Percentiles rank a stretch among this genome's conserved stretches.
phyloP scores from a whole-genome alignment of 805 yeast species.

The Wickerhamiella bombiphila region DNA sequence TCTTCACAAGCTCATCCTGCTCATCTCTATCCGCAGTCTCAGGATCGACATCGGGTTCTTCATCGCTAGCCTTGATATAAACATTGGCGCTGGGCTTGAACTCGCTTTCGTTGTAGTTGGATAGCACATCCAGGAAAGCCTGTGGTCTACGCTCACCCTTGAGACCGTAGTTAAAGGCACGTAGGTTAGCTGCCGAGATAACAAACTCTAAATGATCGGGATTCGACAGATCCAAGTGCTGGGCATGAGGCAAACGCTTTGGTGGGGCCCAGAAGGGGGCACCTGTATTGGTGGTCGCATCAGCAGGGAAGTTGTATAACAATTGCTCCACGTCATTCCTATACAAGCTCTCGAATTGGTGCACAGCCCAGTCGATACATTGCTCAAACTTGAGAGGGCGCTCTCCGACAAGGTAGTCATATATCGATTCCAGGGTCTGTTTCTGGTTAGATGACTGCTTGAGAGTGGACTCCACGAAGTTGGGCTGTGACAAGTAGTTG shows the following conservation, averaged over 20 bases:
- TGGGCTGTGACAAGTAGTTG: constrained; percentile 76
- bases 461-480: constrained; percentile 79
- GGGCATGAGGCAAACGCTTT: constrained; percentile 87
- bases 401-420: constrained; percentile 49
- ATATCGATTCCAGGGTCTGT: constrained; percentile 66
- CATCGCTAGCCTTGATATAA: constrained; percentile 77
- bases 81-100: constrained; percentile 65
- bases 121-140: constrained; percentile 37
- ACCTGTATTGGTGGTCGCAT: constrained; percentile 79
- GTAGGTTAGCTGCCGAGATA: constrained; percentile 77
- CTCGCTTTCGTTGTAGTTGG: constrained; percentile 36
- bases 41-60: constrained; percentile 57
- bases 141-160: constrained; percentile 48
- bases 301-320: constrained; percentile 86
- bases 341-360: constrained; percentile 74
- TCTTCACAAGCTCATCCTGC: constrained; percentile 19
- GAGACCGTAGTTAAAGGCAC: constrained; percentile 82
- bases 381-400: constrained; percentile 87
- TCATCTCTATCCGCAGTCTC: constrained; percentile 13
- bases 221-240: constrained; percentile 59
- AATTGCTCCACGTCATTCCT: constrained; percentile 79
- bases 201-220: constrained; percentile 70
- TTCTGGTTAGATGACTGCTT: constrained; percentile 88
- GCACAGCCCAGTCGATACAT: constrained; percentile 89
- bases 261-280: constrained; percentile 97